Percentiles rank a stretch among this genome's conserved stretches.
phyloP scores from a whole-genome alignment of 805 yeast species.

The Candida dendrica region DNA sequence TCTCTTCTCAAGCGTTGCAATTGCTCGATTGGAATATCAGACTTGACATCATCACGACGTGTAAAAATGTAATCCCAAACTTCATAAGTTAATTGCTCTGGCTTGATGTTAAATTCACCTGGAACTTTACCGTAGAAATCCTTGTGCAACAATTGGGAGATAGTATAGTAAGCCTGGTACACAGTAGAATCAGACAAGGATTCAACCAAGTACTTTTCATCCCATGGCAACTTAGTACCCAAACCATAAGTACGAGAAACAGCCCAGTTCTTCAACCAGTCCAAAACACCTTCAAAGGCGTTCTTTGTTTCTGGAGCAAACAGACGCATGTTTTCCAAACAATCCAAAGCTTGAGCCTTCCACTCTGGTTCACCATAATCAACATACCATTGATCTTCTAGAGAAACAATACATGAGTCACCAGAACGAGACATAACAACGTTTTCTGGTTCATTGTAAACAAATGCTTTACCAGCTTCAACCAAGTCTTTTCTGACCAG shows the following conservation, averaged over 20 bases:
- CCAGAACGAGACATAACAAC: slow-evolving; percentile 90
- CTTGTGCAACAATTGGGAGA: slow-evolving; percentile 75
- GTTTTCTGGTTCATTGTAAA: slow-evolving; percentile 91
- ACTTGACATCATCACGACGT: slow-evolving; percentile 50
- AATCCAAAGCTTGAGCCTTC: slow-evolving; percentile 76
- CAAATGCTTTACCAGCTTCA: slow-evolving; percentile 72
- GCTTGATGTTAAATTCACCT: slow-evolving; percentile 68
- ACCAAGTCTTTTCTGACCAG: slow-evolving; percentile 79
- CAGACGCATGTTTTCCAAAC: slow-evolving; percentile 69
- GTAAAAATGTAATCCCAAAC: slow-evolving; percentile 88
- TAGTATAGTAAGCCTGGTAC: slow-evolving; percentile 91
- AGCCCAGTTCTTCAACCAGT: slow-evolving; percentile 98
- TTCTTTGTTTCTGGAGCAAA: slow-evolving; percentile 78
- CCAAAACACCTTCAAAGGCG: slow-evolving; percentile 89
- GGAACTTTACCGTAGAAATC: slow-evolving; percentile 75
- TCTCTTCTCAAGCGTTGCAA: slow-evolving; percentile 79
- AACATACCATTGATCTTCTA: slow-evolving; percentile 97
- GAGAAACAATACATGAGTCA: slow-evolving; percentile 91
- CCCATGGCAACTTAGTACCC: slow-evolving; percentile 97
- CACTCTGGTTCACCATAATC: slow-evolving; percentile 94
- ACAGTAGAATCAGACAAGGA: slow-evolving; percentile 93
- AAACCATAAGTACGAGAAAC: slow-evolving; percentile 94
- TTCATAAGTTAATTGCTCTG: slow-evolving; percentile 86
- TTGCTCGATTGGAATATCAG: slow-evolving; percentile 57
- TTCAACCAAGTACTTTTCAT: slow-evolving; percentile 85